Conservation (phyloP, 768 basidiomycete genomes). For the Pisolithus sp. region DNA sequence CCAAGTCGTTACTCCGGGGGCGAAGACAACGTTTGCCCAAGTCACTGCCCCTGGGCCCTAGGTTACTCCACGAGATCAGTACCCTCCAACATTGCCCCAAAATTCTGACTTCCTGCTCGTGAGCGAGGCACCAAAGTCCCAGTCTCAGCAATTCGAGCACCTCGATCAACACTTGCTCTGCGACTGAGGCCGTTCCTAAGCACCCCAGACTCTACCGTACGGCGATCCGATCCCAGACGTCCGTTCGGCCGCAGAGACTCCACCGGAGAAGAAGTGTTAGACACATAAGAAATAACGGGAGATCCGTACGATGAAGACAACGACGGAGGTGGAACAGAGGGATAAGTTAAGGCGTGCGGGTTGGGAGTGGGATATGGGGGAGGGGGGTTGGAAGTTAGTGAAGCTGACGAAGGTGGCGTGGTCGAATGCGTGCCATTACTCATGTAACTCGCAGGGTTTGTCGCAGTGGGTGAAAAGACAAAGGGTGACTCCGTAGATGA, state of each 20-base stretch:
- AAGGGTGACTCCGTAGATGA: conserved; percentile 64
- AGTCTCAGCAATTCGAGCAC: conserved; percentile 65
- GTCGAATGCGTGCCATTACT: conserved; percentile 62
- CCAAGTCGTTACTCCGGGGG: background rate
- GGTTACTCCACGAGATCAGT: conserved; percentile 15
- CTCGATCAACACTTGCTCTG: conserved; percentile 55
- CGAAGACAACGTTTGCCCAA: background rate
- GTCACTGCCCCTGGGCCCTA: background rate
- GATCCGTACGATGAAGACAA: conserved; percentile 75
- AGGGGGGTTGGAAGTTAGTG: conserved; percentile 38
- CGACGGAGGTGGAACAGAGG: conserved; percentile 78
- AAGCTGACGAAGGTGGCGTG: conserved; percentile 65
- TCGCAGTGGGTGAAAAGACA: conserved; percentile 57
- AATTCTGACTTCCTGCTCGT: conserved; percentile 41
- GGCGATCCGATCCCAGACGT: conserved; percentile 18
- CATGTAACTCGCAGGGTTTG: conserved; percentile 48
- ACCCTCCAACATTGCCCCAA: conserved; percentile 29
- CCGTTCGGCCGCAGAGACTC: conserved; percentile 45
- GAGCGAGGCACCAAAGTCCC: conserved; percentile 48
- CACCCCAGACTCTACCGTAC: conserved; percentile 20
- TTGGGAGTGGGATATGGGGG: conserved; percentile 22
- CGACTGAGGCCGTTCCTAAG: conserved; percentile 37
- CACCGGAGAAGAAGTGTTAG: conserved; percentile 42
- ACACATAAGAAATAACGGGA: conserved; percentile 44
- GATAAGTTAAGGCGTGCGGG: conserved; percentile 57